Conservation (phyloP, 202 grass and related monocot species). For the Panicum virgatum region DNA sequence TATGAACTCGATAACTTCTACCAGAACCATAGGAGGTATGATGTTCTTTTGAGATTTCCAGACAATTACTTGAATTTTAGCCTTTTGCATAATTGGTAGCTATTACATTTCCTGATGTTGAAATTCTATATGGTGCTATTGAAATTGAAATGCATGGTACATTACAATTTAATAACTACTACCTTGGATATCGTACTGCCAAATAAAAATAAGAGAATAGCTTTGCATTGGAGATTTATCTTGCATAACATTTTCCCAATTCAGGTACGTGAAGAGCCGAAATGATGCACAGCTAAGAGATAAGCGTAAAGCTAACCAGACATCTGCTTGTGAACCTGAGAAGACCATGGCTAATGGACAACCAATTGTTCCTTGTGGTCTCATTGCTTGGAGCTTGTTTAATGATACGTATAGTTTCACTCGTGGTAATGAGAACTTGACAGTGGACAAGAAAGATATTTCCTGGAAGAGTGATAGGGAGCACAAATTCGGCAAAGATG, state of each 20-base stretch:
- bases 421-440: slow-evolving; percentile 53
- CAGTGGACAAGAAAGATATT: slow-evolving; percentile 86
- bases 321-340: slow-evolving; percentile 82
- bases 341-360: slow-evolving; percentile 54
- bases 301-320: slow-evolving; percentile 47
- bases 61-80: slow-evolving; percentile 18
- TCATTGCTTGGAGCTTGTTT: slow-evolving; percentile 98
- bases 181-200: background rate
- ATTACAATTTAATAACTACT: slow-evolving; percentile 2
- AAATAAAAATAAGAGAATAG: slow-evolving; percentile 4
- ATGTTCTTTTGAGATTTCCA: slow-evolving; percentile 19
- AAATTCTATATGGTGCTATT: background rate
- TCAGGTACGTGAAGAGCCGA: slow-evolving; percentile 98
- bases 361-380: slow-evolving; percentile 91
- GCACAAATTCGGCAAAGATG: slow-evolving; percentile 93
- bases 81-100: background rate
- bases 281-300: slow-evolving; percentile 80
- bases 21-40: slow-evolving; percentile 99
- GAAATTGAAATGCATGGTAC: slow-evolving; percentile 25
- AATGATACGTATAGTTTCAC: slow-evolving; percentile 95
- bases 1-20: slow-evolving; percentile 99
- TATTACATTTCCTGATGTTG: slow-evolving; percentile 12
- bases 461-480: slow-evolving; percentile 99
- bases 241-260: slow-evolving; percentile 26
- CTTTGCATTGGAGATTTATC: slow-evolving; percentile 19